Evolutionary conservation across 495 filamentous ascomycete genomes (phyloP).

Genomic region (Talaromyces ruber): DNA sequence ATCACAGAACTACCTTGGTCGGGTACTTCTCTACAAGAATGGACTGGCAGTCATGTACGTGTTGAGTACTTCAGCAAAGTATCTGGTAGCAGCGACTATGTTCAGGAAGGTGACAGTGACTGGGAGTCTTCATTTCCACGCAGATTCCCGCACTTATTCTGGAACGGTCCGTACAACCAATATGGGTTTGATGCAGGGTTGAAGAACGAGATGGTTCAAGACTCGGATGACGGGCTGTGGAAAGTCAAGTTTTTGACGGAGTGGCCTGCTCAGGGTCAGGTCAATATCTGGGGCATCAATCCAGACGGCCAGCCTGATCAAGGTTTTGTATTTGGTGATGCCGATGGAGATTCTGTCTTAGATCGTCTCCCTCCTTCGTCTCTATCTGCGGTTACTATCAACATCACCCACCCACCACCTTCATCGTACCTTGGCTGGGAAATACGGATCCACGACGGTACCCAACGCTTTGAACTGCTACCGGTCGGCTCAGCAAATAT

Average conservation of each 20-base stretch:
- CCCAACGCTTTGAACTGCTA: slow-evolving; percentile 39
- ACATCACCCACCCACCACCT: slow-evolving; percentile 50
- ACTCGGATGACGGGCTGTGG: slow-evolving; percentile 45
- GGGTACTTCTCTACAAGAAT: slow-evolving; percentile 52
- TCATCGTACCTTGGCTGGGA: slow-evolving; percentile 49
- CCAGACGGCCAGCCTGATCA: slow-evolving; percentile 55
- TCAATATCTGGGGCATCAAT: slow-evolving; percentile 66
- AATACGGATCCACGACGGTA: slow-evolving; percentile 48
- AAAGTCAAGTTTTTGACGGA: slow-evolving; percentile 55
- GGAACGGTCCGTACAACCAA: slow-evolving; percentile 58
- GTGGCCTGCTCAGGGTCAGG: slow-evolving; percentile 54
- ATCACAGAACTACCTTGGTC: slow-evolving; percentile 44
- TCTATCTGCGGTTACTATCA: slow-evolving; percentile 46
- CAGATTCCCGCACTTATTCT: slow-evolving; percentile 56
- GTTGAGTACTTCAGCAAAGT: slow-evolving; percentile 62
- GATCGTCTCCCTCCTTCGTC: slow-evolving; percentile 57
- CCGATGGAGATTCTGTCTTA: slow-evolving; percentile 51
- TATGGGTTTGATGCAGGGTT: slow-evolving; percentile 62
- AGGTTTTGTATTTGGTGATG: slow-evolving; percentile 50
- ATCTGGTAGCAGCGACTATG: slow-evolving; percentile 55
- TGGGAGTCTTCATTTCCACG: slow-evolving; percentile 29
- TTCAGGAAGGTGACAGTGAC: slow-evolving; percentile 52
- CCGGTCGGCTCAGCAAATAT: slow-evolving; percentile 45
- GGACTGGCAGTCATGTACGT: slow-evolving; percentile 57
- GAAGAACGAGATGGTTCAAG: slow-evolving; percentile 44